phyloP scores from a whole-genome alignment of 2,329 filamentous ascomycete genomes.

The Xylaria sp. region DNA sequence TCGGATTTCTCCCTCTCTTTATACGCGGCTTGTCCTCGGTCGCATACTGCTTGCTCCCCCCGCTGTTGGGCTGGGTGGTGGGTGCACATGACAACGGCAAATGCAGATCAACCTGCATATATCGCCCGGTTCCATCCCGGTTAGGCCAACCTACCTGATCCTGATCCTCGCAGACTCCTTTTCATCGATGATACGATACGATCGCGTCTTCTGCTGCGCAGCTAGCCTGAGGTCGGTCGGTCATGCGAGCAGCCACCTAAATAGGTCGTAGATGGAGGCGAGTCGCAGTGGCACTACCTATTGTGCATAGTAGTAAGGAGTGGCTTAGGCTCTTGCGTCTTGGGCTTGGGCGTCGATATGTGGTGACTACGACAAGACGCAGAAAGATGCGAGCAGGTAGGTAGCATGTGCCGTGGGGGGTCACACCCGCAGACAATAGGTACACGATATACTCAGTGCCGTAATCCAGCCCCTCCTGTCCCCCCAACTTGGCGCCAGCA shows the following conservation, averaged over 20 bases:
- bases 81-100: conserved; percentile 27
- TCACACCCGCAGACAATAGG: too few species aligned
- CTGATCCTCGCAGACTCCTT: conserved; percentile 12
- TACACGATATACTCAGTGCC: too few species aligned
- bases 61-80: neutral
- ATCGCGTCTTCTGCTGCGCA: neutral
- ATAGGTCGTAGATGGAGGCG: neutral
- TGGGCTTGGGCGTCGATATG: neutral
- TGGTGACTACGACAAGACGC: neutral
- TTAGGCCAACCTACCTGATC: too few species aligned
- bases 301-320: too few species aligned
- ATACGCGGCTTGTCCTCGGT: neutral
- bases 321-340: neutral
- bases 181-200: neutral
- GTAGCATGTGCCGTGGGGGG: neutral
- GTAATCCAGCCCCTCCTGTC: neutral
- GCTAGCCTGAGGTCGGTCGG: conserved; percentile 1
- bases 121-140: neutral
- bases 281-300: neutral
- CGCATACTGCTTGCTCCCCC: conserved; percentile 15
- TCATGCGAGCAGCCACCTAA: conserved; percentile 10
- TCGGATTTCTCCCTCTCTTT: neutral
- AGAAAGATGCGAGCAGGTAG: neutral
- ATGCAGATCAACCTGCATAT: conserved; percentile 22
- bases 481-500: too few species aligned